Evolutionary conservation across 768 basidiomycete species (phyloP).

Genomic region (Auricularia cornea): DNA sequence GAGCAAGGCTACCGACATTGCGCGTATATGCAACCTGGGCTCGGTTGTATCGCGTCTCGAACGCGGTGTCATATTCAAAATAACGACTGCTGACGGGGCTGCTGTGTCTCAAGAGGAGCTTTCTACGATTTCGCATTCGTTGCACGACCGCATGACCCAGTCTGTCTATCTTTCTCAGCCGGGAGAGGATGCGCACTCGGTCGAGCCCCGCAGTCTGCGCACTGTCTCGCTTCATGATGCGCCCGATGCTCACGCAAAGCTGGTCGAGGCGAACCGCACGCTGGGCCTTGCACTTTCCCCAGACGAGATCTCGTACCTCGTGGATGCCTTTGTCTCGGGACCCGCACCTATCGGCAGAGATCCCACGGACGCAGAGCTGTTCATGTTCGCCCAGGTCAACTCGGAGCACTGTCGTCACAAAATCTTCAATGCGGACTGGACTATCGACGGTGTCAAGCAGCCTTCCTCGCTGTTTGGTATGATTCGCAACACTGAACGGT

Average conservation of each 20-base stretch:
- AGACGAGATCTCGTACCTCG: slow-evolving; percentile 88
- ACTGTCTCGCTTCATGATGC: slow-evolving; percentile 51
- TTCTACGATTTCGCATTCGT: slow-evolving; percentile 49
- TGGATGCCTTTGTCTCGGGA: slow-evolving; percentile 79
- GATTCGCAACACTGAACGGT: slow-evolving; percentile 91
- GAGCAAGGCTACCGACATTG: slow-evolving; percentile 96
- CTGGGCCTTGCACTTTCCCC: slow-evolving; percentile 85
- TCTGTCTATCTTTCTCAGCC: slow-evolving; percentile 54
- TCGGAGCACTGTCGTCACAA: slow-evolving; percentile 99
- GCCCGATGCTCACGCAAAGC: slow-evolving; percentile 46
- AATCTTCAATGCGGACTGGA: slow-evolving; percentile 98
- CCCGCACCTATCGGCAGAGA: slow-evolving; percentile 59
- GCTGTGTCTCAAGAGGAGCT: slow-evolving; percentile 40
- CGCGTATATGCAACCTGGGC: slow-evolving; percentile 75
- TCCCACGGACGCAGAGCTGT: slow-evolving; percentile 95
- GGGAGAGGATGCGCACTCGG: slow-evolving; percentile 37
- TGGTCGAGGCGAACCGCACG: slow-evolving; percentile 68
- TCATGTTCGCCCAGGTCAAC: slow-evolving; percentile 99
- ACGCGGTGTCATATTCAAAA: slow-evolving; percentile 65
- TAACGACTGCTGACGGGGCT: slow-evolving; percentile 38
- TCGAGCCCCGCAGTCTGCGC: slow-evolving; percentile 56
- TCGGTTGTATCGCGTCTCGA: slow-evolving; percentile 72
- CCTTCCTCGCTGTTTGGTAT: slow-evolving; percentile 84
- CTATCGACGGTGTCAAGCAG: slow-evolving; percentile 59
- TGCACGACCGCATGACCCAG: slow-evolving; percentile 98